Base-by-base conservation (phyloP, 108 stramenopile species). In the Ochromonas danica region DNA sequence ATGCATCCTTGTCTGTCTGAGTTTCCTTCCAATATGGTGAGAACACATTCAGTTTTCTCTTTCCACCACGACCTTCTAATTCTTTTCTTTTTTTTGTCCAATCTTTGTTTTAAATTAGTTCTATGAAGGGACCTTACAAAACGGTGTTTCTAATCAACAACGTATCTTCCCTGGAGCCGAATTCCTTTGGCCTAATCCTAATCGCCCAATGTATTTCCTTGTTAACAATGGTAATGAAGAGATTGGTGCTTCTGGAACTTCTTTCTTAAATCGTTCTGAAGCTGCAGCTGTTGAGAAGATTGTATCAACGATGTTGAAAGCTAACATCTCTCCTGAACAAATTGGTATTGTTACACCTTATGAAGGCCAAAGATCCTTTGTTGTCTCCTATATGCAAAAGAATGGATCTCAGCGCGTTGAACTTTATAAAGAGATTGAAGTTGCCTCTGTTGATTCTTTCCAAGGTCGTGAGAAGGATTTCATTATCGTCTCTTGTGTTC, bases 391-490 rank as follows among this genome's bases (percentile, higher is more conserved):
- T 78, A 92, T 99, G 93, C 88, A 91, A 35, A 87, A 94, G 40
- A 86, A 92, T 2, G 98, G 96, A 22, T 70, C 91, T 1, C 81
- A 96, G 45, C 88, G 91, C 0, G 83, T 89, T 60, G 81, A 89
- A 30, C 77, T 92, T 22, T 98, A 98, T 84, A 92, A 93, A 78
- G 91, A 92, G 0, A 93, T 98, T 78, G 96, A 98, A 86, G 94
- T 98, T 45, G 96, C 96, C 51, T 91, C 90, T 71, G 98, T 98
- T 40, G 98, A 98, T 88, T 92, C 95, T 71, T 98, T 98, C 81
- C 98, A 98, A 85, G 98, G 98, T 38, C 95, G 98, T 61, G 98
- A 98, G 80, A 98, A 98, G 86, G 98, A 98, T 77, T 94, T 91
- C 78, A 96, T 97, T 79, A 84, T 98, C 22, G 89, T 98, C 28